Base-by-base conservation (phyloP, 1,284 basidiomycete species). In the Crepidotus sp. region DNA sequence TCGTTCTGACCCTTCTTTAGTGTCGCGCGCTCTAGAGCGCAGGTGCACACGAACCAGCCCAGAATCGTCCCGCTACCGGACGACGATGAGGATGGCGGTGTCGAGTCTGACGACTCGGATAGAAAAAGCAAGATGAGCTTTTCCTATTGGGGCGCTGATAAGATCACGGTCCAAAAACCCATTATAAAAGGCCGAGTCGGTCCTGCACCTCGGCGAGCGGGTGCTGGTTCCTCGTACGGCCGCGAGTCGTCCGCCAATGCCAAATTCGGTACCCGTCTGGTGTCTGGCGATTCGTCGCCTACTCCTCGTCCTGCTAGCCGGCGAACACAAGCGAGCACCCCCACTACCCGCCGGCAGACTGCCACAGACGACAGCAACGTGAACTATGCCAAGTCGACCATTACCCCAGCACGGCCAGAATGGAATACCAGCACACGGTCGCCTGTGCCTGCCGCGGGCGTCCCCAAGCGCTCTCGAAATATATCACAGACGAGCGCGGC, bases 121-220 rank as follows among this genome's bases (percentile, higher is more conserved):
- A 76, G 80, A 61, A 89, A 88, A 67, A 84, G 81, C 68, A 89
- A 89, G 62, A 89, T 89, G 86, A 85, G 82, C 65, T 89, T 89
- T 64, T 90, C 86, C 2, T 89, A 89, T 59, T 89, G 85, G 86
- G 85, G 85, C 19, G 86, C 86, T 15, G 85, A 89, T 67, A 86
- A 86, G 62, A 74, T 89, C 55, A 89, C 86, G 0, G 76, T 89
- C 22, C 83, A 87, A 60, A 83, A 85, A 57, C 83, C 85, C 4
- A 60, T 77, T 27, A 60, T 78, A 55, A 80, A 80, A 59, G 68
- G 71, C 40, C 69, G 68, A 50, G 61, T 60, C 7, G 63, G 62
- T 26, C 65, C 66, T 41, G 56, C 64, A 18, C 60, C 69, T 15
- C 56, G 79, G 50, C 67, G 70, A 33, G 71, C 67, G 31, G 65